Base-by-base conservation (phyloP, 1,284 basidiomycete species). In the Apiotrichum porosum region DNA sequence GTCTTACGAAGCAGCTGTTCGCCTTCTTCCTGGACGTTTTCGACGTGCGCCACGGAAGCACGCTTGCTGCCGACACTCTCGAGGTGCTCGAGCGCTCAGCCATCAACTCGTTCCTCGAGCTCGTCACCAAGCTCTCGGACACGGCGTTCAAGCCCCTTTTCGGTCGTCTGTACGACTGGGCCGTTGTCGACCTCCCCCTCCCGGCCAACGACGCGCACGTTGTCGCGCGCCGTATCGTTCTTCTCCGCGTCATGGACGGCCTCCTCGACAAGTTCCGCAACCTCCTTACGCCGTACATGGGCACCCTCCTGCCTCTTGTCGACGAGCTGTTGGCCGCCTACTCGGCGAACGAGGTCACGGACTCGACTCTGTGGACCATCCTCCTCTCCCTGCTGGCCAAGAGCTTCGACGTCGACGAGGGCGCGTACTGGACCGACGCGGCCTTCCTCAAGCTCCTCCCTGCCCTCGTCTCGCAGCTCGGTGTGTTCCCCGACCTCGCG, bases 71-170 rank as follows among this genome's bases (percentile, higher is more conserved):
- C 58, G 36, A 66, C 64, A 38, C 56, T 61, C 19, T 66, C 57
- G 55, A 63, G 36, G 53, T 39, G 9, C 64, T 78, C 50, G 78
- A 79, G 62, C 67, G 68, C 37, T 69, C 69, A 31, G 70, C 75
- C 2, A 69, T 90, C 52, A 73, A 78, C 2, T 84, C 90, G 3
- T 97, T 95, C 78, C 78, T 86, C 19, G 86, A 93, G 66, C 76
- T 97, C 15, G 88, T 93, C 10, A 82, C 91, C 54, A 97, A 97
- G 73, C 79, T 99, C 43, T 97, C 94, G 63, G 95, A 98, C 65
- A 81, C 83, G 0, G 81, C 86, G 0, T 97, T 99, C 83, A 83
- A 84, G 58, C 94, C 94, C 2, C 75, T 97, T 17, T 95, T 97
- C 78, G 82, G 92, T 52, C 84, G 85, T 53, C 75, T 93, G 57